phyloP scores from a whole-genome alignment of 148 eudicot species.

The Fallopia convolvulus region DNA sequence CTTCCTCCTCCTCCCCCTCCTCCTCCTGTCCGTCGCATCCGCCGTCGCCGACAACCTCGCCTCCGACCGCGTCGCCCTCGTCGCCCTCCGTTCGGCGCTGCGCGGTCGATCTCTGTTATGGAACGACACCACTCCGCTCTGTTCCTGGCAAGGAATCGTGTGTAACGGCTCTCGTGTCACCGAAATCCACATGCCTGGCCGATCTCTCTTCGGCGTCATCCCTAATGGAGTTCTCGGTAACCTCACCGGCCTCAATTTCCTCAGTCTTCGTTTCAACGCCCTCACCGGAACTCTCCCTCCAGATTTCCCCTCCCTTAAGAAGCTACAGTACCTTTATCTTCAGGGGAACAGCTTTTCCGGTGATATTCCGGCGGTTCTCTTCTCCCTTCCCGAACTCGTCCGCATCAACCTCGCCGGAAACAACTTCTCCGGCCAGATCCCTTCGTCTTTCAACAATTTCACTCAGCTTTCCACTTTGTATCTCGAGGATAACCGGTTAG shows the following conservation, averaged over 20 bases:
- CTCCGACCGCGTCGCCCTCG: slow-evolving; percentile 38
- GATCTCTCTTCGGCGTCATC: slow-evolving; percentile 51
- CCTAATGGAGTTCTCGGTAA: slow-evolving; percentile 45
- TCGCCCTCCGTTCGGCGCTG: slow-evolving; percentile 43
- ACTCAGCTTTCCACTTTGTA: slow-evolving; percentile 49
- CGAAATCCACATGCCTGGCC: slow-evolving; percentile 76
- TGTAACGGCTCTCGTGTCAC: slow-evolving; percentile 33
- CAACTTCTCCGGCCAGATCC: slow-evolving; percentile 46
- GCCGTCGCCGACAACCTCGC: slow-evolving; percentile 28
- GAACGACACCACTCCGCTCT: slow-evolving; percentile 46
- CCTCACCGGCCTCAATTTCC: slow-evolving; percentile 36
- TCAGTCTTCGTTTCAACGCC: slow-evolving; percentile 63
- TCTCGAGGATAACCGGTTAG: slow-evolving; percentile 46
- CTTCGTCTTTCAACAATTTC: slow-evolving; percentile 26
- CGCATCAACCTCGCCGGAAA: slow-evolving; percentile 50
- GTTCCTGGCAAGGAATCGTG: slow-evolving; percentile 50
- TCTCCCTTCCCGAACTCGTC: slow-evolving; percentile 27
- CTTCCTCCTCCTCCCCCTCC: slow-evolving; percentile 12
- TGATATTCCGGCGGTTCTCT: slow-evolving; percentile 16
- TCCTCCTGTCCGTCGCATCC: slow-evolving; percentile 19
- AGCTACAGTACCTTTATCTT: slow-evolving; percentile 46
- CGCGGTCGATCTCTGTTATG: slow-evolving; percentile 39
- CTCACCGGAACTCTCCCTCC: slow-evolving; percentile 49
- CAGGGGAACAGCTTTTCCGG: slow-evolving; percentile 57
- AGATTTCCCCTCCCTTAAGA: slow-evolving; percentile 28